A percentile compares a stretch with the other conserved stretches of the same genome.
These are phyloP conservation scores for Phlegmacium glaucopus DNA, from an alignment of 768 basidiomycete species.

Conservation along the genomic window DNA sequence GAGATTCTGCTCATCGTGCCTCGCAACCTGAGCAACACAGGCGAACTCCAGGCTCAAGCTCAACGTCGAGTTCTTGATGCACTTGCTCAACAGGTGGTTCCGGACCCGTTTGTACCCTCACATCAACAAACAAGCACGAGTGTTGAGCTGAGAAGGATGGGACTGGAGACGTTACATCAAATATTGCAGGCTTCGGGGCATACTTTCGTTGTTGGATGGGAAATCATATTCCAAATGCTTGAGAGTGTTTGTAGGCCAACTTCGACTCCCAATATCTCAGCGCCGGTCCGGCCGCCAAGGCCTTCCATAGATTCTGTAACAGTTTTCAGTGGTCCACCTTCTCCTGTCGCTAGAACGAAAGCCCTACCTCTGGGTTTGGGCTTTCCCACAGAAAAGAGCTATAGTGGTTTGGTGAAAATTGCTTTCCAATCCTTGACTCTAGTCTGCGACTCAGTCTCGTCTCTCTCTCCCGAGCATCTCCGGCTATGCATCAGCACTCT, in stretches of 20 bases:
- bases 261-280: conserved; percentile 28
- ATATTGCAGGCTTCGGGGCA: conserved; percentile 92
- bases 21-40: conserved; percentile 57
- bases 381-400: conserved; percentile 63
- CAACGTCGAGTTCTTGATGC: conserved; percentile 86
- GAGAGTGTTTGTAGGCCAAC: conserved; percentile 77
- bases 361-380: conserved; percentile 49
- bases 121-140: conserved; percentile 40
- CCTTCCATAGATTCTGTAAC: conserved; percentile 43
- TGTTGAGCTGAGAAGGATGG: conserved; percentile 84
- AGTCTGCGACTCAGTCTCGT: conserved; percentile 89
- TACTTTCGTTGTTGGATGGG: conserved; percentile 91
- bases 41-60: conserved; percentile 63
- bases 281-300: conserved; percentile 17
- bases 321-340: conserved; percentile 35
- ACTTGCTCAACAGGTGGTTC: conserved; percentile 74
- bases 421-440: conserved; percentile 93
- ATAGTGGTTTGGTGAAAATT: conserved; percentile 78
- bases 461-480: conserved; percentile 76
- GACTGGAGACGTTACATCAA: conserved; percentile 83
- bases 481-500: conserved; percentile 88
- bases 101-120: conserved; percentile 31
- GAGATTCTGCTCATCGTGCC: conserved; percentile 80
- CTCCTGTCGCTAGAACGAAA: conserved; percentile 18
- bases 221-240: conserved; percentile 88